phyloP scores from a whole-genome alignment of 495 filamentous ascomycete species.

The Neurospora pannonica region DNA sequence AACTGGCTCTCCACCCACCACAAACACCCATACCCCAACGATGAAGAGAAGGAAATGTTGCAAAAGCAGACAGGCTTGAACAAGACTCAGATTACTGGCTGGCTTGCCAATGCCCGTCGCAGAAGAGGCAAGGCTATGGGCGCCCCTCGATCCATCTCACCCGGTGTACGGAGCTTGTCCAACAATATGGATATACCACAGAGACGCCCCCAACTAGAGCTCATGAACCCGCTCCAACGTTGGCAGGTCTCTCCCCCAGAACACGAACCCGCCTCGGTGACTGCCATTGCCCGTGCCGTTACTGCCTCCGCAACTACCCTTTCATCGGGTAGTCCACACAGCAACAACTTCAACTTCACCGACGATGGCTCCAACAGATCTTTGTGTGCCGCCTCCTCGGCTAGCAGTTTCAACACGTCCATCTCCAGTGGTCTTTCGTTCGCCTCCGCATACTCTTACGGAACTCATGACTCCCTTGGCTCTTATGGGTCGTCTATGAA shows the following conservation, averaged over 20 bases:
- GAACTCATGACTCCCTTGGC: conserved; percentile 55
- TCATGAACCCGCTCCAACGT: conserved; percentile 75
- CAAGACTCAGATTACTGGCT: conserved; percentile 70
- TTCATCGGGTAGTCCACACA: conserved; percentile 43
- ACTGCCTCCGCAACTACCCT: conserved; percentile 45
- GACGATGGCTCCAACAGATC: conserved; percentile 64
- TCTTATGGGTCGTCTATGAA: conserved; percentile 47
- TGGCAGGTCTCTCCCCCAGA: conserved; percentile 83
- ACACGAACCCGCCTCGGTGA: conserved; percentile 73
- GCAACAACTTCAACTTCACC: conserved; percentile 34
- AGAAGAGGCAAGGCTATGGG: conserved; percentile 54
- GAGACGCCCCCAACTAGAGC: conserved; percentile 40
- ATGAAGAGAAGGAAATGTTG: conserved; percentile 68
- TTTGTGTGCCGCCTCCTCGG: conserved; percentile 57
- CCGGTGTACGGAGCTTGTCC: conserved; percentile 42
- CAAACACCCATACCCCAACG: conserved; percentile 71
- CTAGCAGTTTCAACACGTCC: conserved; percentile 63
- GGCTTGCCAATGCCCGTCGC: conserved; percentile 78
- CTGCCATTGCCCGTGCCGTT: conserved; percentile 69
- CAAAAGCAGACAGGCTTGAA: conserved; percentile 63
- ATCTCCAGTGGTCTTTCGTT: conserved; percentile 60
- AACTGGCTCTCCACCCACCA: conserved; percentile 67
- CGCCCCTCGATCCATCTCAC: conserved; percentile 46
- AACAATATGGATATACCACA: conserved; percentile 60
- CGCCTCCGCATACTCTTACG: conserved; percentile 62